phyloP scores from a whole-genome alignment of 176 grass and related monocot genomes.

The Phoenix dactylifera region DNA sequence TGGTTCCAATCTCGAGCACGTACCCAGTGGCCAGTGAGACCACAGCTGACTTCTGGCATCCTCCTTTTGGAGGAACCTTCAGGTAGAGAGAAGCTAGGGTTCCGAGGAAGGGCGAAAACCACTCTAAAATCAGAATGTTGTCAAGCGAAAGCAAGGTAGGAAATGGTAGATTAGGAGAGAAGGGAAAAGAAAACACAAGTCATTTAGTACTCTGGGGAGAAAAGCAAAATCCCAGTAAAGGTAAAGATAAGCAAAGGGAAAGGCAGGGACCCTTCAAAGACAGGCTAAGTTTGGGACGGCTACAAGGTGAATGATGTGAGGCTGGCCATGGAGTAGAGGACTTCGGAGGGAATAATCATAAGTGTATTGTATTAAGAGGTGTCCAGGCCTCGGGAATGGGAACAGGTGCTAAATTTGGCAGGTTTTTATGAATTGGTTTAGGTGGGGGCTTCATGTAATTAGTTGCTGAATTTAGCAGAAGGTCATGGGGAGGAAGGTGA shows the following conservation, averaged over 20 bases:
- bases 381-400: slow-evolving; percentile 13
- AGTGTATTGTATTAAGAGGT: slow-evolving; percentile 15
- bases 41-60: slow-evolving; percentile 60
- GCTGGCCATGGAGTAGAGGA: slow-evolving; percentile 19
- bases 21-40: slow-evolving; percentile 46
- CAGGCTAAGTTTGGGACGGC: slow-evolving; percentile 27
- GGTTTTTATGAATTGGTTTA: slow-evolving; percentile 21
- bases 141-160: too few relatives aligned
- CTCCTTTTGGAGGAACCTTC: slow-evolving; percentile 71
- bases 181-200: slow-evolving; percentile 9
- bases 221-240: background rate
- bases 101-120: too few relatives aligned
- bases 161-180: too few relatives aligned
- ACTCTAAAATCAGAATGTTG: too few relatives aligned
- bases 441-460: background rate
- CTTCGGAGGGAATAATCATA: slow-evolving; percentile 1
- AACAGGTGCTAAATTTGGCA: slow-evolving; percentile 39
- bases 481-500: slow-evolving; percentile 21
- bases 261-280: slow-evolving; percentile 17
- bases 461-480: slow-evolving; percentile 20
- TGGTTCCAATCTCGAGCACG: slow-evolving; percentile 71
- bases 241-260: slow-evolving; percentile 1
- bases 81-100: slow-evolving; percentile 21
- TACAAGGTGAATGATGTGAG: slow-evolving; percentile 23
- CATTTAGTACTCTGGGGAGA: too few relatives aligned